Evolutionary conservation across 2,329 filamentous ascomycete genomes (phyloP).

Genomic region (Exophiala sp.): DNA sequence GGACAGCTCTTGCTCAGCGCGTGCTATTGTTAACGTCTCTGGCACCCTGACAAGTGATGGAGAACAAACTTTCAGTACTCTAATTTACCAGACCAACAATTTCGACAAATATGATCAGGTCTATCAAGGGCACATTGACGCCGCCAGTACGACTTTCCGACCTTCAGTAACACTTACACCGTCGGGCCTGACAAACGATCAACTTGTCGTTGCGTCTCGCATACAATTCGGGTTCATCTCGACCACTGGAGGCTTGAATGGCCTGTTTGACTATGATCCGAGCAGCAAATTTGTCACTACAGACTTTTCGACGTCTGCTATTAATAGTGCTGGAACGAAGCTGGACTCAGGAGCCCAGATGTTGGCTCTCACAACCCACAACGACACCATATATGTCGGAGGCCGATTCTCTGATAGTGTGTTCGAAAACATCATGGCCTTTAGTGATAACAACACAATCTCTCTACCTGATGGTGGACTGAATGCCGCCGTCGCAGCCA

Average conservation of each 20-base stretch:
- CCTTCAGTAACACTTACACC: slow-evolving; percentile 77
- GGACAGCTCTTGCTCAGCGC: slow-evolving; percentile 69
- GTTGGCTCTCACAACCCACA: slow-evolving; percentile 62
- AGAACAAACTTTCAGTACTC: slow-evolving; percentile 52
- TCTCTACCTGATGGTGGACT: slow-evolving; percentile 68
- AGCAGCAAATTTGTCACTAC: slow-evolving; percentile 52
- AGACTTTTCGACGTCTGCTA: slow-evolving; percentile 67
- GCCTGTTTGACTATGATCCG: slow-evolving; percentile 84
- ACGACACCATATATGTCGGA: slow-evolving; percentile 68
- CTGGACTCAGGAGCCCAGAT: slow-evolving; percentile 67
- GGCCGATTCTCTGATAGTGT: slow-evolving; percentile 74
- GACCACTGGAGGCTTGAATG: slow-evolving; percentile 78
- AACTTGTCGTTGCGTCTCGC: slow-evolving; percentile 82
- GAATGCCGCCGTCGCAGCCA: slow-evolving; percentile 70
- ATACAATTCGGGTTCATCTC: slow-evolving; percentile 65
- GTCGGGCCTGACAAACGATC: slow-evolving; percentile 56
- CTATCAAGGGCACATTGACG: slow-evolving; percentile 80
- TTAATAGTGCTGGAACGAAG: slow-evolving; percentile 70
- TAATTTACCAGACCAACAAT: slow-evolving; percentile 85
- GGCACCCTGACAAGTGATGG: slow-evolving; percentile 59
- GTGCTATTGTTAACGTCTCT: slow-evolving; percentile 80
- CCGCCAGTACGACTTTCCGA: slow-evolving; percentile 67
- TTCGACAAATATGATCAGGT: slow-evolving; percentile 96
- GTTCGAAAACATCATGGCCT: slow-evolving; percentile 72
- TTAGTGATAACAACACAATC: slow-evolving; percentile 61